Base-by-base conservation (phyloP, 345 rosid species). In the Toxicodendron radicans region DNA sequence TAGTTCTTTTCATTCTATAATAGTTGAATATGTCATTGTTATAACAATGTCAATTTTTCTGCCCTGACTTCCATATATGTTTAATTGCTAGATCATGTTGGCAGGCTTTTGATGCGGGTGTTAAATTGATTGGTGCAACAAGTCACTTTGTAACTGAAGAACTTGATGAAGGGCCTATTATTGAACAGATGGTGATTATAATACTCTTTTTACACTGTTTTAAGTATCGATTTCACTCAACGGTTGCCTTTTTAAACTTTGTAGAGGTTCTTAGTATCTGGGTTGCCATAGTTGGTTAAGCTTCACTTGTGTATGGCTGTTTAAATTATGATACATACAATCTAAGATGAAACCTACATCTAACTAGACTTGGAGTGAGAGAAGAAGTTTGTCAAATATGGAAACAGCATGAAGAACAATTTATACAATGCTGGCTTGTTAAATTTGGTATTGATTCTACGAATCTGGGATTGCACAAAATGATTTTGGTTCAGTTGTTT, bases 51-150 rank as follows among this genome's bases (percentile, higher is more conserved):
- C 14, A 17, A 21, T 33, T 65, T 70, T 67, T 63, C 61, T 21
- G 43, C 21, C 64, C 68, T 68, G 53, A 64, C 67, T 64, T 70
- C 65, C 33, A 60, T 58, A 69, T 63, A 69, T 61, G 52, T 73
- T 78, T 83, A 81, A 77, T 74, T 79, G 81, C 33, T 80, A 79
- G 75, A 73, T 80, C 81, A 35, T 84, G 66, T 78, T 81, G 77
- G 78, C 87, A 92, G 99, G 99, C 99, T 82, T 95, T 90, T 85
- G 97, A 95, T 76, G 93, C 93, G 0, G 99, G 99, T 45, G 99
- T 95, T 67, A 95, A 95, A 79, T 75, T 95, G 66, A 95, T 95
- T 43, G 99, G 99, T 69, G 98, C 99, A 60, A 95, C 99, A 67
- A 85, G 83, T 82, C 99, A 95, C 83, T 92, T 95, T 66, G 97